Base-by-base conservation (phyloP, 768 basidiomycete species). In the Xerocomus potaroensis region DNA sequence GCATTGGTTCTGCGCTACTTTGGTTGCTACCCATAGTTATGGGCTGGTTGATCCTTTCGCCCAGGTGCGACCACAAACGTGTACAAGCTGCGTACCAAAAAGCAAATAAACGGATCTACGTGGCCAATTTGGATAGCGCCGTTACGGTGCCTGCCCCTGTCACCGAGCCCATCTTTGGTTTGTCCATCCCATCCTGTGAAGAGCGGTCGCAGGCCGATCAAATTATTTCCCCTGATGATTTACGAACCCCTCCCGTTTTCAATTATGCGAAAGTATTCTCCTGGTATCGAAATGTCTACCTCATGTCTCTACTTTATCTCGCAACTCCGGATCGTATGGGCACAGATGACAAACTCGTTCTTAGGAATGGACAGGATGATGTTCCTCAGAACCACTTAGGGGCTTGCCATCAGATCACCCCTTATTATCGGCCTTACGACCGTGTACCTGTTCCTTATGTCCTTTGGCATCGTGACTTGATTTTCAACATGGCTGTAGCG, bases 11-110 rank as follows among this genome's bases (percentile, higher is more conserved):
- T 2, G 54, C 68, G n/a, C 75, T 71, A 71, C 51, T 75, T 7
- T 76, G 73, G 71, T 60, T 75, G 21, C 30, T 75, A 8, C 64
- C 73, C 0, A 51, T 75, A 3, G 65, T 72, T 8, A 53, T 68
- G 6, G 69, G 72, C 4, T 75, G 72, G 69, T 50, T 73, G 6
- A 62, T 70, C 38, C 47, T 73, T 3, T 69, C 71, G 0, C 71
- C 72, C 0, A 68, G 72, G 45, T 70, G 69, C 38, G 68, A 73
- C 49, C 60, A 61, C 5, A 26, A 31, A 2, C 64, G 69, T 7
- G 57, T 74, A 14, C 48, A 47, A 2, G 41, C 50, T 3, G 50
- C 48, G 14, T 59, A 56, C 27, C 1, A 50, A 30, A 52, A 42
- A 39, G 54, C 58, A 2, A 59, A 58, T 5, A 29, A 15, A 45